Evolutionary conservation across 495 filamentous ascomycete species (phyloP).

Genomic region (Podospora pseudopauciseta): DNA sequence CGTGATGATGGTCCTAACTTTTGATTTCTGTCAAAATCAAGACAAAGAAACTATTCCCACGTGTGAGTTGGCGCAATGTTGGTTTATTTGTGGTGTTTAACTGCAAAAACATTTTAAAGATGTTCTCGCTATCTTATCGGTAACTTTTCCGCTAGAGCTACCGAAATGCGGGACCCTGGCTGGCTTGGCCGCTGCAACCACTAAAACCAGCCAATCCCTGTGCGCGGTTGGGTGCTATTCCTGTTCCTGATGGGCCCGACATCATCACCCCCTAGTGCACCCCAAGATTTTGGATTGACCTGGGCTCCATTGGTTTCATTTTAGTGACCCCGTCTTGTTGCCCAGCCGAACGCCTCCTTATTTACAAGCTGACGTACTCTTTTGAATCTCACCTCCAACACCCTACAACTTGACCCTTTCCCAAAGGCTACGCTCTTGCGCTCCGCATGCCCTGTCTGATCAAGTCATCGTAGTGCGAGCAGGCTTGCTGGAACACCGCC

Average conservation of each 20-base stretch:
- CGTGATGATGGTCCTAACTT: background rate
- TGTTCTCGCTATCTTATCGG: background rate
- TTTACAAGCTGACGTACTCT: background rate
- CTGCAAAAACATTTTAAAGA: background rate
- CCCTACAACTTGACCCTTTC: no score
- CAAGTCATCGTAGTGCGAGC: constrained; percentile 35
- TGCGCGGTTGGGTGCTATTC: constrained; percentile 14
- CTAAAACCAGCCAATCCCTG: constrained; percentile 19
- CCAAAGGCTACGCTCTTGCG: background rate
- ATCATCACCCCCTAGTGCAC: background rate
- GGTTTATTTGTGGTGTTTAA: background rate
- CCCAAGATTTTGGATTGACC: constrained; percentile 8
- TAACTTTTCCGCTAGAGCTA: background rate
- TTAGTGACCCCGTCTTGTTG: background rate
- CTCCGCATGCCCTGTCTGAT: constrained; percentile 30
- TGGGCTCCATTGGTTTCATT: constrained; percentile 7
- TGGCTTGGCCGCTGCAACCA: constrained; percentile 9
- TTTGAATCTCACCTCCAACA: no score
- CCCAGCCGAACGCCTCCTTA: background rate
- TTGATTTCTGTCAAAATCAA: background rate
- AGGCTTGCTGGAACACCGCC: constrained; percentile 22
- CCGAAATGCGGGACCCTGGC: constrained; percentile 1
- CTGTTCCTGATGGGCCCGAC: constrained; percentile 9
- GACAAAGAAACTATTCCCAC: background rate
- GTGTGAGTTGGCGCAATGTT: background rate